Conservation (phyloP, 2,329 filamentous ascomycete species). For the Aspergillus sp. region DNA sequence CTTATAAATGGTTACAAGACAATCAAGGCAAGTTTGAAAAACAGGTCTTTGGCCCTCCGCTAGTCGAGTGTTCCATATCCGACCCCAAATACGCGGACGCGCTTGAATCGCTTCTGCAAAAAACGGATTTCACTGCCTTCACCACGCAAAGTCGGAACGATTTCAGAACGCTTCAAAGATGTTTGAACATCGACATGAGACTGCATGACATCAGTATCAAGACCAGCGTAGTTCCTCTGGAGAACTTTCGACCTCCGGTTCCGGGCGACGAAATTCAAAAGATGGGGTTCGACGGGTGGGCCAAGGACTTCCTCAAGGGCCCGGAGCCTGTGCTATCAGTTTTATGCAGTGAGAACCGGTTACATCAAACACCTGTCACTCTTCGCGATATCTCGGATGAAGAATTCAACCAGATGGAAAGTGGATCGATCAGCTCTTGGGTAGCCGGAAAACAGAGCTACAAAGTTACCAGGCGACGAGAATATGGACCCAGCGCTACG, state of each 20-base stretch:
- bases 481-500: constrained; percentile 74
- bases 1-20: constrained; percentile 79
- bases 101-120: constrained; percentile 58
- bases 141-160: constrained; percentile 76
- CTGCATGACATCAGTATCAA: constrained; percentile 72
- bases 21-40: constrained; percentile 70
- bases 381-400: constrained; percentile 63
- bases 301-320: constrained; percentile 74
- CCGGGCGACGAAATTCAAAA: constrained; percentile 53
- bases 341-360: constrained; percentile 71
- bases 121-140: constrained; percentile 59
- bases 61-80: constrained; percentile 76
- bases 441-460: constrained; percentile 67
- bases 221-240: constrained; percentile 56
- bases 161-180: constrained; percentile 68
- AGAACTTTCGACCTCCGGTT: constrained; percentile 57
- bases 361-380: constrained; percentile 69
- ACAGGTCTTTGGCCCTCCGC: constrained; percentile 76
- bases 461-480: constrained; percentile 66
- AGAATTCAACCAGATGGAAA: constrained; percentile 66
- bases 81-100: constrained; percentile 65
- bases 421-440: constrained; percentile 63
- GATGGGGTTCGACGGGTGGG: constrained; percentile 75
- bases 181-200: constrained; percentile 62
- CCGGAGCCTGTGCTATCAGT: constrained; percentile 83